Conservation (phyloP, 208 protist genomes). For the Wallacemonas sp. region DNA sequence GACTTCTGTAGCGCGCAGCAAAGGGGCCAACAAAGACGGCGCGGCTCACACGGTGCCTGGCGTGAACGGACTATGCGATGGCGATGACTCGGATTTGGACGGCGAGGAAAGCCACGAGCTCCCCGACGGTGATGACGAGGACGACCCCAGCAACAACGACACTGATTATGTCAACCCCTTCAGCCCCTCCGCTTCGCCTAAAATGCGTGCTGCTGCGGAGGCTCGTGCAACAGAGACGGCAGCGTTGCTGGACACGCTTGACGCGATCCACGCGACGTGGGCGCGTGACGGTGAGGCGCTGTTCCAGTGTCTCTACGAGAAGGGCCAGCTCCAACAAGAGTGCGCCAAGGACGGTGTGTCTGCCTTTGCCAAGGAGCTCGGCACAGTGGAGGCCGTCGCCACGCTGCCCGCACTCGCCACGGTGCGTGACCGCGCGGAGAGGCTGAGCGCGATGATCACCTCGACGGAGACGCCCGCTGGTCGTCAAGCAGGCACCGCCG, state of each 20-base stretch:
- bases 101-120: neutral
- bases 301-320: slow-evolving; percentile 2
- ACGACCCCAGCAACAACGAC: neutral
- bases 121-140: neutral
- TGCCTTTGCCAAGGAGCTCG: slow-evolving; percentile 18
- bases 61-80: neutral
- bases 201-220: neutral
- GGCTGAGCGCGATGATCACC: neutral
- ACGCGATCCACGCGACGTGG: slow-evolving; percentile 1
- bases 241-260: neutral
- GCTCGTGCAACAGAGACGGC: neutral
- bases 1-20: neutral
- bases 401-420: neutral
- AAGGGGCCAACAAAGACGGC: neutral
- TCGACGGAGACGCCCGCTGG: no score
- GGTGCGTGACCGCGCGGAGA: slow-evolving; percentile 3
- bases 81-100: neutral
- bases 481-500: no score
- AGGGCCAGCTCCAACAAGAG: slow-evolving; percentile 5
- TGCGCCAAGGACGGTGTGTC: slow-evolving; percentile 6
- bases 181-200: slow-evolving; percentile 1
- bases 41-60: neutral
- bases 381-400: slow-evolving; percentile 11
- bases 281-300: neutral
- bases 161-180: neutral